Percentiles rank a stretch among this genome's conserved stretches.
phyloP scores from a whole-genome alignment of 2,329 filamentous ascomycete species.

The Fusarium sp. region DNA sequence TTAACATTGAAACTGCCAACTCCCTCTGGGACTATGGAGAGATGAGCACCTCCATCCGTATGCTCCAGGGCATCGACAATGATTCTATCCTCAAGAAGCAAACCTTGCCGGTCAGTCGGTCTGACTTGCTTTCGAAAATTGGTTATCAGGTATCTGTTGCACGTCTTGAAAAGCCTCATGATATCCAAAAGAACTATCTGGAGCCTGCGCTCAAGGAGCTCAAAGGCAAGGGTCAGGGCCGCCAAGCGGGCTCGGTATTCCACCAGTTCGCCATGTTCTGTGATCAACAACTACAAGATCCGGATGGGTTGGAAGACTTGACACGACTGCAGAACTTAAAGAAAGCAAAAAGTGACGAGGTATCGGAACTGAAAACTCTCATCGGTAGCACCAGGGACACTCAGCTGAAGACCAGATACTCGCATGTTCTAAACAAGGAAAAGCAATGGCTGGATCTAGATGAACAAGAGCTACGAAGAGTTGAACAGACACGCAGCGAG shows the following conservation, averaged over 20 bases:
- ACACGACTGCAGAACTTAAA: constrained; percentile 82
- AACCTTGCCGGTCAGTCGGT: constrained; percentile 76
- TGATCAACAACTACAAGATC: constrained; percentile 90
- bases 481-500: constrained; percentile 79
- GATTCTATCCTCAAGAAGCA: constrained; percentile 74
- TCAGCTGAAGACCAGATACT: constrained; percentile 67
- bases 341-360: constrained; percentile 84
- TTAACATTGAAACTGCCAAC: constrained; percentile 85
- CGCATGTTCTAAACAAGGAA: constrained; percentile 75
- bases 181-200: constrained; percentile 88
- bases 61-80: constrained; percentile 79
- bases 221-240: constrained; percentile 72
- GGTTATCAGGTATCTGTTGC: constrained; percentile 91
- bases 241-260: constrained; percentile 87
- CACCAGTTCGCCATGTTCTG: constrained; percentile 97
- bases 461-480: constrained; percentile 83
- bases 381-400: constrained; percentile 63
- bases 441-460: constrained; percentile 92
- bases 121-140: constrained; percentile 87
- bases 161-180: constrained; percentile 88
- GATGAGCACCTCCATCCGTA: constrained; percentile 86
- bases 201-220: constrained; percentile 86
- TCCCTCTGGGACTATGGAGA: constrained; percentile 96
- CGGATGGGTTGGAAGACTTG: constrained; percentile 86
- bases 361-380: constrained; percentile 75